A percentile compares a stretch with the other conserved stretches of the same genome.
Evolutionary conservation across 2,329 filamentous ascomycete species (phyloP).

Genomic region (Curvularia hawaiiensis): DNA sequence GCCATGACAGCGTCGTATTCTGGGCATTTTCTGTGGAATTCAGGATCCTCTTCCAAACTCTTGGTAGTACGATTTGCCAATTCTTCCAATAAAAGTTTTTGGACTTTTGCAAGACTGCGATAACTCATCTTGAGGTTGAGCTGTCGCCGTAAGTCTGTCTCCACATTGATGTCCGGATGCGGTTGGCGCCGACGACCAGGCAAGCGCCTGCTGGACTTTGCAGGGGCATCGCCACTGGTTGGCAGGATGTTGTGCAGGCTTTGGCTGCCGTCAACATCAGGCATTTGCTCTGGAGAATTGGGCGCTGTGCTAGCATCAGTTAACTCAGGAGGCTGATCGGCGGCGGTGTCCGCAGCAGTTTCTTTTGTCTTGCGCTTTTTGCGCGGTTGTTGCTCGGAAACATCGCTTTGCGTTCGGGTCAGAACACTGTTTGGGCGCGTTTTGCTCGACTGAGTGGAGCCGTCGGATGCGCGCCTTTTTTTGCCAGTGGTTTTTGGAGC

Average conservation of each 20-base stretch:
- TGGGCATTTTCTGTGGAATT: conserved; percentile 58
- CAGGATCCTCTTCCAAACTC: conserved; percentile 60
- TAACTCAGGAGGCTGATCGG: conserved; percentile 43
- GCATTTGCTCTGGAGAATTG: conserved; percentile 44
- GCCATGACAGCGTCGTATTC: conserved; percentile 60
- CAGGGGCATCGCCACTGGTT: conserved; percentile 43
- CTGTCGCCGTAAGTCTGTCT: conserved; percentile 60
- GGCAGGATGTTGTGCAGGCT: conserved; percentile 43
- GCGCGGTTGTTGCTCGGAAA: conserved; percentile 43
- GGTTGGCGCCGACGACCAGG: conserved; percentile 54
- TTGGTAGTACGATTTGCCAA: conserved; percentile 66
- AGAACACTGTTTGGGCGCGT: conserved; percentile 42
- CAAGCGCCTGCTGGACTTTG: conserved; percentile 45
- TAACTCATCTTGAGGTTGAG: conserved; percentile 70
- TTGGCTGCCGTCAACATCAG: conserved; percentile 40
- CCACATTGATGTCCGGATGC: conserved; percentile 53
- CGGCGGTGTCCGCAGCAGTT: conserved; percentile 30
- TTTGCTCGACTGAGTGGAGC: conserved; percentile 40
- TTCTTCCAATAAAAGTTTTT: conserved; percentile 70
- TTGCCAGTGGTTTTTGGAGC: conserved; percentile 33
- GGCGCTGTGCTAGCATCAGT: conserved; percentile 45
- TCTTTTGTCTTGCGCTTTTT: conserved; percentile 44
- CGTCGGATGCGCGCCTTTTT: conserved; percentile 43
- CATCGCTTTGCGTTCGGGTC: conserved; percentile 43
- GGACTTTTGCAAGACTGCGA: conserved; percentile 64